A percentile compares a stretch with the other conserved stretches of the same genome.
Conservation (phyloP, 345 rosid genomes). For the Syzygium oleosum region DNA sequence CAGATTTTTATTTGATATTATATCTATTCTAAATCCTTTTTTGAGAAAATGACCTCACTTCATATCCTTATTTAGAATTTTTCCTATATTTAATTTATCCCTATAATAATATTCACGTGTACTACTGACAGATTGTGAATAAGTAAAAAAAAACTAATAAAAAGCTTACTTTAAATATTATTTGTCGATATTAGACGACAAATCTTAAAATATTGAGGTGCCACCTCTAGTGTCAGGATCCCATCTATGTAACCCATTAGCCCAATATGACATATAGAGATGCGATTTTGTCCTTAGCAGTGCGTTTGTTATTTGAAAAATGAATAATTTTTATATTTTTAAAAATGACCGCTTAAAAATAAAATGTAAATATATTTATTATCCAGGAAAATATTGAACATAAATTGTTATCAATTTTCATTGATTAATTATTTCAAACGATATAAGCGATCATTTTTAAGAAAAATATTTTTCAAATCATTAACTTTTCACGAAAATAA, state of each 20-base stretch:
- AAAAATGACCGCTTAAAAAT: neutral
- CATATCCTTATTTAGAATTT: too few relatives aligned
- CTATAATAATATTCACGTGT: neutral
- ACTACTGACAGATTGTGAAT: neutral
- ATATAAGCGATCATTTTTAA: too few relatives aligned
- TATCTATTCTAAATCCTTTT: too few relatives aligned
- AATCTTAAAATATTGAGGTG: neutral
- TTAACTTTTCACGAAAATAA: neutral
- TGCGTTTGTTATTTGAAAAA: neutral
- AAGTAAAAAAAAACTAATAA: neutral
- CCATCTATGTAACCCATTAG: too few relatives aligned
- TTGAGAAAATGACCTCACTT: too few relatives aligned
- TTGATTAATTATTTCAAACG: too few relatives aligned
- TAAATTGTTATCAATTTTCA: fast-evolving
- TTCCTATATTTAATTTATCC: neutral
- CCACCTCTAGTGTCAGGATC: too few relatives aligned
- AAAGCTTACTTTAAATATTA: neutral
- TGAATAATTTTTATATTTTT: neutral
- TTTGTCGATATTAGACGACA: neutral
- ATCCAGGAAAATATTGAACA: neutral
- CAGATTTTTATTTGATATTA: too few relatives aligned
- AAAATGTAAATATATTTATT: neutral
- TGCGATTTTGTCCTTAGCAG: too few relatives aligned
- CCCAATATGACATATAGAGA: too few relatives aligned
- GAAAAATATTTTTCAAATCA: neutral